Evolutionary conservation across 2,329 filamentous ascomycete genomes (phyloP), one percentile per base, ranked within the genome.

Genomic region (Gaeumannomyces tritici): DNA sequence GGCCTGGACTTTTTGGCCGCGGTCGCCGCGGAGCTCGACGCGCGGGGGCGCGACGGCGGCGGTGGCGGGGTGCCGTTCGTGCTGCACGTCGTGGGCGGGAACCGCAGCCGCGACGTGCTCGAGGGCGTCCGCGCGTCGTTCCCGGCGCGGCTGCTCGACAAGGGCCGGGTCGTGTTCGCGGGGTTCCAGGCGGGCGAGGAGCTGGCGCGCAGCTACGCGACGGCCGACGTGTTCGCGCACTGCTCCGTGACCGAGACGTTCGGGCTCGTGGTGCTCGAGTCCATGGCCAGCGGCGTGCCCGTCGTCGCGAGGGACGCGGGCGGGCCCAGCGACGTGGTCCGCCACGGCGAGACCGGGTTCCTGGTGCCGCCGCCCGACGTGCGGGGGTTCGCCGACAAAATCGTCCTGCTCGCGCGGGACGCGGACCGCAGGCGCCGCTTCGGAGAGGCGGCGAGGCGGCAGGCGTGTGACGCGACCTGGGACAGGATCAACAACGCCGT

Each of bases 201-300:
- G 2, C 77, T 90, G 11, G 86, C 86, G n/a, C 75, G 78, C n/a
- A 82, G 84, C 12, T 90, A 89, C 66, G 86, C 88, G 2, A 83
- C 83, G 4, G 86, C 83, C 0, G 87, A 90, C 69, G 67, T 90
- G n/a, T 89, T 90, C 69, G 73, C 90, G 18, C 87, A 90, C 73
- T 89, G 86, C 73, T 89, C 85, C 27, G 77, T 89, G 63, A 89
- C 87, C 0, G 87, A 90, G 72, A 90, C 87, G 0, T 89, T 90
- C 71, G 87, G 87, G 0, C 76, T 90, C 12, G 87, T 90, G 0
- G 87, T 89, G 1, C 75, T 89, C 2, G 87, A 89, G 72, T 83
- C 84, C 3, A 89, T 90, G 86, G 86, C 87, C 0, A 88, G 85
- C 65, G 86, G 86, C 3, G 79, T 90, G 2, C 86, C 87, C 0